Base-by-base conservation (phyloP, 495 filamentous ascomycete genomes). In the Aspergillus sparsus region DNA sequence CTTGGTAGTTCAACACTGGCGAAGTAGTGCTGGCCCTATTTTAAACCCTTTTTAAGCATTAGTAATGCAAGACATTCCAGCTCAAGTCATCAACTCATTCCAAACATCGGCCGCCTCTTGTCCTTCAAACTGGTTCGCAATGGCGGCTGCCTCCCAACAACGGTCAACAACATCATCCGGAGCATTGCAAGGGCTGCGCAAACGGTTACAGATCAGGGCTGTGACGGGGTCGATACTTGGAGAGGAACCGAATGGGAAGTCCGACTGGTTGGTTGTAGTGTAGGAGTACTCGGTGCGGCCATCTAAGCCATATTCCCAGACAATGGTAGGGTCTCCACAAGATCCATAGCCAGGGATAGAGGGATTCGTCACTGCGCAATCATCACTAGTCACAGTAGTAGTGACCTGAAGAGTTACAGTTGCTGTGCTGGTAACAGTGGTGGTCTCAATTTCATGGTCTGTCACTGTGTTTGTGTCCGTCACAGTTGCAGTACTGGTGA, bases 191-290 rank as follows among this genome's bases (percentile, higher is more conserved):
- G n/a, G 21, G 13, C 13, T 16, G 15, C 13, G 15, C 27, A 53
- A 35, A 15, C 18, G 31, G 37, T 53, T 53, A 16, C 50, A 46
- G 42, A 46, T 46, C 42, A 46, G 42, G n/a, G 42, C 42, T 18
- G 42, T 18, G 42, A 18, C n/a, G 13, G n/a, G n/a, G n/a, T 46
- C n/a, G 42, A 46, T 46, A n/a, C n/a, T 46, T 18, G 42, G 42
- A 2, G 42, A 46, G n/a, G n/a, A n/a, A 18, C 13, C 13, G 42
- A 46, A 46, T n/a, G 42, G 42, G 42, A 46, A 46, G 42, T 46
- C 13, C 7, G n/a, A 3, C 42, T 46, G 42, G 13, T 46, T 46
- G 42, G n/a, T 46, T n/a, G 42, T 46, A 1, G 42, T 46, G 42
- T 46, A 46, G 42, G 21, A 4, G 42, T 46, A 46, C 13, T 9